Evolutionary conservation across 2,329 filamentous ascomycete species (phyloP).

Genomic region (Sarocladiaceae sp.): DNA sequence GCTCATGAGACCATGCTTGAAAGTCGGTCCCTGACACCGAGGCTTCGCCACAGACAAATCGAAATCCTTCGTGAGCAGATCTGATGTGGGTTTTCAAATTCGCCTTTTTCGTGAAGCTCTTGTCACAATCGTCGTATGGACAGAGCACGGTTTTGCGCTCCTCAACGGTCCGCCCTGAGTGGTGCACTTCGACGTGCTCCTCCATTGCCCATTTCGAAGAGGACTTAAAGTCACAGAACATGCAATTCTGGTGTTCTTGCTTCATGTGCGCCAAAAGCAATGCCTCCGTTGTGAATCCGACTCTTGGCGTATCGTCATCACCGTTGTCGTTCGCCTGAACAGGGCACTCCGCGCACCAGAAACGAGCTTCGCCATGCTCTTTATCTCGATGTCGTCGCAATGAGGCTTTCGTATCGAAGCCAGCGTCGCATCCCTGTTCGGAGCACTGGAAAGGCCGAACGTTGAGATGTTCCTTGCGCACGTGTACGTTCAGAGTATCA

Average conservation of each 20-base stretch:
- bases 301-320: conserved; percentile 28
- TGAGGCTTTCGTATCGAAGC: conserved; percentile 67
- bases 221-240: conserved; percentile 68
- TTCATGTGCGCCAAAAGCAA: conserved; percentile 71
- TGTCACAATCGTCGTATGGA: conserved; percentile 62
- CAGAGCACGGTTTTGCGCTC: conserved; percentile 66
- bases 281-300: conserved; percentile 67
- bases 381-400: conserved; percentile 68
- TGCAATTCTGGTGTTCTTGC: conserved; percentile 69
- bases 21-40: conserved; percentile 57
- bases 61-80: conserved; percentile 69
- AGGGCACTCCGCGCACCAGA: conserved; percentile 75
- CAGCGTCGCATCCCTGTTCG: conserved; percentile 52
- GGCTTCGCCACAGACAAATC: conserved; percentile 73
- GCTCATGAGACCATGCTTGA: conserved; percentile 56
- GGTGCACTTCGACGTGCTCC: conserved; percentile 73
- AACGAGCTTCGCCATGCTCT: conserved; percentile 65
- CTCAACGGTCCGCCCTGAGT: conserved; percentile 58
- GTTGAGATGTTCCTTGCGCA: conserved; percentile 70
- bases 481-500: conserved; percentile 78
- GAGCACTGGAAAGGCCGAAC: conserved; percentile 69
- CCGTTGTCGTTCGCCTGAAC: conserved; percentile 25
- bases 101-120: conserved; percentile 76
- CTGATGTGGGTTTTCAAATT: conserved; percentile 79
- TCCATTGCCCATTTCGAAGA: conserved; percentile 64